Conservation (phyloP, 768 basidiomycete species). For the Boletales sp. region DNA sequence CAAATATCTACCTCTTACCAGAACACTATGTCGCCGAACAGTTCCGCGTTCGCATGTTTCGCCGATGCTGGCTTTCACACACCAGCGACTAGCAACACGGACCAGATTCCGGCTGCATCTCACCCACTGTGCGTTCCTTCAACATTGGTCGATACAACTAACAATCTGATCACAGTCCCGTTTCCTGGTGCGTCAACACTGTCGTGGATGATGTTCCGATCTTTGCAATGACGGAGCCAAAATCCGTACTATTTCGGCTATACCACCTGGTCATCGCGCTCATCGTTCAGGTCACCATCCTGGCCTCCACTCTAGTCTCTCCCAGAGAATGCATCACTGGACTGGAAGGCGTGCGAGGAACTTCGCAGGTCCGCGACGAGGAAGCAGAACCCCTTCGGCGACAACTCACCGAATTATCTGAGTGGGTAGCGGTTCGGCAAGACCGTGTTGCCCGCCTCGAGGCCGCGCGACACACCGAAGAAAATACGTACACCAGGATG, state of each 20-base stretch:
- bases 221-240: slow-evolving; percentile 3
- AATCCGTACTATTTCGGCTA: slow-evolving; percentile 6
- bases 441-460: too few relatives aligned
- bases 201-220: not conserved
- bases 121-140: not conserved
- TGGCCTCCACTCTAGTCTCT: slow-evolving; percentile 9
- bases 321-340: slow-evolving; percentile 17
- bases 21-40: not conserved
- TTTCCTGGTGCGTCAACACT: too few relatives aligned
- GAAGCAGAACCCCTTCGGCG: too few relatives aligned
- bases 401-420: too few relatives aligned
- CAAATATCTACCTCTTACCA: slow-evolving; percentile 3
- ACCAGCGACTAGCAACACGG: not conserved
- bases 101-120: not conserved
- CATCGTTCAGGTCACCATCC: not conserved
- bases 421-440: too few relatives aligned
- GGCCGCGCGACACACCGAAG: too few relatives aligned
- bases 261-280: not conserved
- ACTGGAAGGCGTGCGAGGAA: slow-evolving; percentile 6
- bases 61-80: not conserved
- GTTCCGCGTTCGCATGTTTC: too few relatives aligned
- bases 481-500: too few relatives aligned
- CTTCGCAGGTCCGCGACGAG: too few relatives aligned
- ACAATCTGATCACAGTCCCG: not conserved
- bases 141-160: not conserved